Evolutionary conservation across 257 asterid species (phyloP).

Genomic region (Galeopsis tetrahit): DNA sequence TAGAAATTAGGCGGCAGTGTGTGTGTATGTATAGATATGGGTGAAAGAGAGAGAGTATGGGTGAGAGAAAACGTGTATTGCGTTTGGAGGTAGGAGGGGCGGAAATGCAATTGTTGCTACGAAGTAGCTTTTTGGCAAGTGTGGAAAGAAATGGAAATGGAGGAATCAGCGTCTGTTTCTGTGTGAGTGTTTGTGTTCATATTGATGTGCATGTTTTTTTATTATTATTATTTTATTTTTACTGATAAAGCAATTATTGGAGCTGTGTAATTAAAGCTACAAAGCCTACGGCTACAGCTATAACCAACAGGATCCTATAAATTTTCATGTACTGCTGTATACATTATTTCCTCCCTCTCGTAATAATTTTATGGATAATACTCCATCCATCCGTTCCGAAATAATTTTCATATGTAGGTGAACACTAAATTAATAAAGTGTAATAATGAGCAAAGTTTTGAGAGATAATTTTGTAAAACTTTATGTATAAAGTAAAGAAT

Average conservation of each 20-base stretch:
- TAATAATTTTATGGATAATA: no score
- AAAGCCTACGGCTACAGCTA: slow-evolving; percentile 18
- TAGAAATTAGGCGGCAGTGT: background rate
- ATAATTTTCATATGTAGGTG: no score
- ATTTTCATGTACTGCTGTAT: background rate
- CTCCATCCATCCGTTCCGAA: no score
- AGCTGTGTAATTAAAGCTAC: background rate
- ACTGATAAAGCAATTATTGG: slow-evolving; percentile 29
- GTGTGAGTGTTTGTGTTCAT: slow-evolving; percentile 25
- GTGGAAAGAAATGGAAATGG: slow-evolving; percentile 21
- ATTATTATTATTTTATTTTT: background rate
- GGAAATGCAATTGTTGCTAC: slow-evolving; percentile 45
- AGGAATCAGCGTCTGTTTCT: slow-evolving; percentile 40
- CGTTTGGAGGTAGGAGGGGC: slow-evolving; percentile 31
- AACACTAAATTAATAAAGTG: no score
- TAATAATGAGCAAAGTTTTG: no score
- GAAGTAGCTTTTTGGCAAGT: slow-evolving; percentile 43
- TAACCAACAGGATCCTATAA: background rate
- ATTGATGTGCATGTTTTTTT: slow-evolving; percentile 28
- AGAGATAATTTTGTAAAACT: no score
- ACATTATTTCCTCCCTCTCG: no score
- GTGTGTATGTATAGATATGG: background rate
- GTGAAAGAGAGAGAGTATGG: background rate
- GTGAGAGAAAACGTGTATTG: slow-evolving; percentile 30
- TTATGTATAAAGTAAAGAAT: no score